Evolutionary conservation across 345 rosid species (phyloP).

Genomic region (Turritis glabra): DNA sequence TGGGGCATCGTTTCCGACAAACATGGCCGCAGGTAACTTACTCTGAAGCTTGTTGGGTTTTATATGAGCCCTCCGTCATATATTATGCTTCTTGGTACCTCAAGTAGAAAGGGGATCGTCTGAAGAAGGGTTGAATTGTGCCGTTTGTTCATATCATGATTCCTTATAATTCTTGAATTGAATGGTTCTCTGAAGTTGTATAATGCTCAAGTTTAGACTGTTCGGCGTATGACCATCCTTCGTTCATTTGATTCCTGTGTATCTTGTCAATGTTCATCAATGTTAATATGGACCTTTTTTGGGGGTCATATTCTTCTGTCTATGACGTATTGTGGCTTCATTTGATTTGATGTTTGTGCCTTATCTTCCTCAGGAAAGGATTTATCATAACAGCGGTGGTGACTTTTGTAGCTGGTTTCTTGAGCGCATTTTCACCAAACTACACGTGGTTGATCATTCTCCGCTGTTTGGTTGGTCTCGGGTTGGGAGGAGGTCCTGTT

Average conservation of each 20-base stretch:
- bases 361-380: conserved; percentile 67
- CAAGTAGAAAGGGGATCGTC: background rate
- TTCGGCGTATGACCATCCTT: conserved; percentile 5
- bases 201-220: too few species aligned
- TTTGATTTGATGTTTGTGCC: conserved; percentile 16
- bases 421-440: conserved; percentile 78
- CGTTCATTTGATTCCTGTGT: conserved; percentile 11
- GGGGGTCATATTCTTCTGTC: background rate
- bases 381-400: conserved; percentile 77
- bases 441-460: conserved; percentile 54
- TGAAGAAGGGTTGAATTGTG: background rate
- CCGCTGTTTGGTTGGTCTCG: conserved; percentile 86
- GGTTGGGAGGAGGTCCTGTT: conserved; percentile 94
- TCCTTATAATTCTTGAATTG: background rate
- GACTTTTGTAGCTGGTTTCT: conserved; percentile 74
- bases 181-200: conserved; percentile 4
- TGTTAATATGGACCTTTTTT: background rate
- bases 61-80: background rate
- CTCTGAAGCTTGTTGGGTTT: background rate
- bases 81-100: background rate
- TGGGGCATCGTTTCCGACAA: conserved; percentile 91
- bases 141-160: background rate
- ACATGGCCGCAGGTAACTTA: conserved; percentile 74
- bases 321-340: conserved; percentile 4
- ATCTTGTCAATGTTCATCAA: background rate